Conservation (phyloP, 2,329 filamentous ascomycete species). For the Sodiomyces alkalinus region DNA sequence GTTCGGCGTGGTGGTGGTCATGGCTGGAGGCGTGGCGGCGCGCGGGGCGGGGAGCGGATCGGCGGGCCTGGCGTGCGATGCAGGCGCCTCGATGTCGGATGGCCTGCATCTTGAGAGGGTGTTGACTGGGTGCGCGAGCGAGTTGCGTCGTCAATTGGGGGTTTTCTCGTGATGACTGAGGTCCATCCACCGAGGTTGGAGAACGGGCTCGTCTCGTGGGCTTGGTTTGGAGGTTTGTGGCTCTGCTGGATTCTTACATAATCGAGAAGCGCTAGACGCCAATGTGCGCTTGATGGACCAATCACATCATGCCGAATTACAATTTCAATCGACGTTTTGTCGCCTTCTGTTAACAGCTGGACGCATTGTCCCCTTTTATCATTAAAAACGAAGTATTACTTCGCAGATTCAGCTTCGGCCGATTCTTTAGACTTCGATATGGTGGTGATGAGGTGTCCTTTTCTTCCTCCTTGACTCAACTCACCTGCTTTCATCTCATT, state of each 20-base stretch:
- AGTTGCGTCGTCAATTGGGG: slow-evolving; percentile 5
- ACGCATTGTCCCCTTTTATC: no score
- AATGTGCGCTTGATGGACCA: slow-evolving; percentile 1
- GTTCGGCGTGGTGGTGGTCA: slow-evolving; percentile 25
- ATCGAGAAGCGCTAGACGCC: slow-evolving; percentile 1
- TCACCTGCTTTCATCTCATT: neutral
- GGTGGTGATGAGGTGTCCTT: slow-evolving; percentile 7
- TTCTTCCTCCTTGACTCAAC: slow-evolving; percentile 7
- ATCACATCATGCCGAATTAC: slow-evolving; percentile 7
- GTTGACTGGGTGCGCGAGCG: neutral
- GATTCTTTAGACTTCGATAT: slow-evolving; percentile 7
- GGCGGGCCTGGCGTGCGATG: slow-evolving; percentile 21
- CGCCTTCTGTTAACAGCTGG: no score
- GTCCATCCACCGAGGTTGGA: no score
- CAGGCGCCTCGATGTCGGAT: slow-evolving; percentile 19
- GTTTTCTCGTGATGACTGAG: slow-evolving; percentile 1
- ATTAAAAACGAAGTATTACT: no score
- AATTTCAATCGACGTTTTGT: no score
- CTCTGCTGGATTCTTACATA: neutral
- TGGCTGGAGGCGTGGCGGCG: slow-evolving; percentile 41
- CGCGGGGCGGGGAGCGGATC: slow-evolving; percentile 17
- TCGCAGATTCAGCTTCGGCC: no score
- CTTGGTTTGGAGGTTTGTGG: slow-evolving; percentile 2
- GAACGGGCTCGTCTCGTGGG: no score
- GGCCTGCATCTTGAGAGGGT: slow-evolving; percentile 18